Conservation (phyloP, 1,139 yeast species). For the Suhomyces ambrosiae region DNA sequence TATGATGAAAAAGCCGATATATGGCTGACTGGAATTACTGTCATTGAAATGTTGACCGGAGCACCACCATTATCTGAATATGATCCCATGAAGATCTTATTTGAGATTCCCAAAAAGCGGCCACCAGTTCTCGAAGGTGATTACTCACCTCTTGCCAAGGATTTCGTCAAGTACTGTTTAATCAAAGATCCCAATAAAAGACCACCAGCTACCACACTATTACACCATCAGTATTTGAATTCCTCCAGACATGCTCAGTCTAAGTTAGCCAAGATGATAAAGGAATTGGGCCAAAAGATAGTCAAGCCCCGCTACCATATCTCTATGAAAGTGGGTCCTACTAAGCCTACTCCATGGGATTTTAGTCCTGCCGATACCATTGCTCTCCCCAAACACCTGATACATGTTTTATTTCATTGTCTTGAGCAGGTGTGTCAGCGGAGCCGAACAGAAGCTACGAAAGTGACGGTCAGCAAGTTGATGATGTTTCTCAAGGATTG, state of each 20-base stretch:
- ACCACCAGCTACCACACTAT: constrained; percentile 47
- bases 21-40: constrained; percentile 87
- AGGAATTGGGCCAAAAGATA: constrained; percentile 4
- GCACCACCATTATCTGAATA: constrained; percentile 68
- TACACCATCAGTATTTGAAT: constrained; percentile 50
- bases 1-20: constrained; percentile 82
- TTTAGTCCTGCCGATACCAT: no score
- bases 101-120: constrained; percentile 66
- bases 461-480: constrained; percentile 42
- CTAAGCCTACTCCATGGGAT: constrained; percentile 5
- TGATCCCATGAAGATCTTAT: constrained; percentile 75
- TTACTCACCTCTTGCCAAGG: constrained; percentile 55
- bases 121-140: constrained; percentile 59
- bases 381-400: constrained; percentile 1
- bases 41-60: constrained; percentile 74
- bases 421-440: constrained; percentile 49
- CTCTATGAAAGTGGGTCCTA: not conserved
- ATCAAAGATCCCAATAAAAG: constrained; percentile 57
- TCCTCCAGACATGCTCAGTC: constrained; percentile 13
- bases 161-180: constrained; percentile 62
- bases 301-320: constrained; percentile 14
- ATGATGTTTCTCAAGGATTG: constrained; percentile 39
- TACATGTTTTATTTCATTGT: constrained; percentile 33
- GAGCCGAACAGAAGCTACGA: constrained; percentile 51
- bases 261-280: constrained; percentile 13